Evolutionary conservation across 179 eudicot species (phyloP).

Genomic region (Silene noctiflora): DNA sequence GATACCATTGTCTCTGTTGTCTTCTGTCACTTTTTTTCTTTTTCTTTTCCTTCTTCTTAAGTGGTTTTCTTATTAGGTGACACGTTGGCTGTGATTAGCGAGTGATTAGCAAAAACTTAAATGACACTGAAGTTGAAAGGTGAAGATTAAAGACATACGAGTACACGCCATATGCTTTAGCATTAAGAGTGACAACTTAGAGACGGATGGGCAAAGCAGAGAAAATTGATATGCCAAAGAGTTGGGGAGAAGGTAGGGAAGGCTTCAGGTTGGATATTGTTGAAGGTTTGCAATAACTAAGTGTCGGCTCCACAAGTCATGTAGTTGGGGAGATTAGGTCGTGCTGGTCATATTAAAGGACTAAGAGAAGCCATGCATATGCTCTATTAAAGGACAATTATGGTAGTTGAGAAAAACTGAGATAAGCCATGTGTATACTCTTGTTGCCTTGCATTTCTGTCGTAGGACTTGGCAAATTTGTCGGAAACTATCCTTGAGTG

Average conservation of each 20-base stretch:
- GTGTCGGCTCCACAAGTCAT: constrained; percentile 20
- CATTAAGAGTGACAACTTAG: neutral
- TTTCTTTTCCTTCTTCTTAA: neutral
- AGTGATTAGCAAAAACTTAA: constrained; percentile 10
- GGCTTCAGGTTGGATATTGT: neutral
- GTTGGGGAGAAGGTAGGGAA: constrained; percentile 16
- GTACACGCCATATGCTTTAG: constrained; percentile 9
- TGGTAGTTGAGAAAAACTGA: neutral
- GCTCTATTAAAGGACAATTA: neutral
- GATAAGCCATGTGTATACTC: constrained; percentile 8
- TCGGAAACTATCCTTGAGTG: neutral
- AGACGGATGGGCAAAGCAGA: constrained; percentile 7
- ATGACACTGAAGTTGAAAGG: constrained; percentile 12
- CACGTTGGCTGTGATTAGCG: constrained; percentile 14
- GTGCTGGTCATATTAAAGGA: neutral
- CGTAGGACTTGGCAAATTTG: neutral
- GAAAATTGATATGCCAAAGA: neutral
- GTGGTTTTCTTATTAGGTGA: neutral
- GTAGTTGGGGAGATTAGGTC: neutral
- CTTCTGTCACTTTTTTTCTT: neutral
- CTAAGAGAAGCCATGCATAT: too few relatives aligned
- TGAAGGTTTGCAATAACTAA: neutral
- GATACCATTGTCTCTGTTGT: constrained; percentile 15
- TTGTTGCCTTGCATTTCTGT: constrained; percentile 7
- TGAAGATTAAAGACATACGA: constrained; percentile 13